Evolutionary conservation across 2,329 filamentous ascomycete species (phyloP).

Genomic region (Onygenales sp.): DNA sequence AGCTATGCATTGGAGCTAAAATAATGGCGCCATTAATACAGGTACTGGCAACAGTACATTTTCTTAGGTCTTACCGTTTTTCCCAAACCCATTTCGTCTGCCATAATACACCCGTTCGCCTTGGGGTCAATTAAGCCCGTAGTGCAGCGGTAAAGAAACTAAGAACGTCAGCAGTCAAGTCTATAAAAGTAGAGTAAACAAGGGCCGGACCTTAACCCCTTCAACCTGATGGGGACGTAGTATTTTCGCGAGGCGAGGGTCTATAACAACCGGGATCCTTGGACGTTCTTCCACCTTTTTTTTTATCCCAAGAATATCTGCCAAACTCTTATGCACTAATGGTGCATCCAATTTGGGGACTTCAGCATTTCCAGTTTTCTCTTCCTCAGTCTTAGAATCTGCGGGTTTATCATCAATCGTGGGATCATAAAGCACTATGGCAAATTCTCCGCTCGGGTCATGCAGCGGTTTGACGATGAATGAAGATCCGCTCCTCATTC

Average conservation of each 20-base stretch:
- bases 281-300: conserved; percentile 78
- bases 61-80: conserved; percentile 54
- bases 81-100: conserved; percentile 95
- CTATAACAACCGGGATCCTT: conserved; percentile 93
- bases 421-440: conserved; percentile 91
- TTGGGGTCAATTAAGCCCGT: conserved; percentile 92
- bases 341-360: conserved; percentile 61
- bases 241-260: conserved; percentile 79
- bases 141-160: conserved; percentile 86
- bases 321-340: conserved; percentile 84
- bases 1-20: conserved; percentile 76
- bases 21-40: conserved; percentile 14
- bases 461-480: conserved; percentile 87
- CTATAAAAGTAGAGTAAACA: not conserved
- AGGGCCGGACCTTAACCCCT: conserved; percentile 60
- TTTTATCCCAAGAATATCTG: conserved; percentile 89
- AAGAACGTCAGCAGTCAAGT: conserved; percentile 12
- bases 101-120: conserved; percentile 98
- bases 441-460: conserved; percentile 89
- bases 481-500: conserved; percentile 70
- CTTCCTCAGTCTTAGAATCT: conserved; percentile 37
- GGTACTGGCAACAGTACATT: conserved; percentile 13
- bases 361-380: conserved; percentile 27
- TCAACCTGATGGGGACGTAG: conserved; percentile 94
- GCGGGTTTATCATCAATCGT: conserved; percentile 79